Percentiles rank a stretch among this genome's conserved stretches.
Conservation (phyloP, 495 filamentous ascomycete species). For the Rhypophila decipiens region DNA sequence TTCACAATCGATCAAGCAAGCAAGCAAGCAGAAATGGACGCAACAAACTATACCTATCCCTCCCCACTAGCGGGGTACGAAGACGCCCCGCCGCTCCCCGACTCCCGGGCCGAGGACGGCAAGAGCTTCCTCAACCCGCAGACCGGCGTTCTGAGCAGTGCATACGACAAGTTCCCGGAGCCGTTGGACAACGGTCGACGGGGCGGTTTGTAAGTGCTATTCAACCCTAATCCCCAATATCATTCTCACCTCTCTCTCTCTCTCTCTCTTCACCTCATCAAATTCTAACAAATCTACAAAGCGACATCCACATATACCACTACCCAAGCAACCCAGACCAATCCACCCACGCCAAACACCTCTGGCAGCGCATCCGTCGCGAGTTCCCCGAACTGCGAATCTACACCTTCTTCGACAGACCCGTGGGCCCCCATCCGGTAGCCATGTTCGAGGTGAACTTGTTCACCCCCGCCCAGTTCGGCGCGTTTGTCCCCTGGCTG, state of each 20-base stretch:
- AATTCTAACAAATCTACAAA: constrained; percentile 10
- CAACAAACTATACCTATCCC: constrained; percentile 43
- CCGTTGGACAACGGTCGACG: constrained; percentile 55
- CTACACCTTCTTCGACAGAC: constrained; percentile 69
- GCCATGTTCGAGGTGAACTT: constrained; percentile 93
- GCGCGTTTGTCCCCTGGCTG: constrained; percentile 81
- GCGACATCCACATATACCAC: constrained; percentile 80
- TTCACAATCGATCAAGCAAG: no score
- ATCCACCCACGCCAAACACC: constrained; percentile 55
- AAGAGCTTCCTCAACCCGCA: constrained; percentile 59
- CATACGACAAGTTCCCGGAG: constrained; percentile 58
- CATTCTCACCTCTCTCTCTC: neutral
- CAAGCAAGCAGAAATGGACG: constrained; percentile 11
- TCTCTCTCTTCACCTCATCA: neutral
- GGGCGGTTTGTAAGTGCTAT: constrained; percentile 49
- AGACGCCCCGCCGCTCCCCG: constrained; percentile 51
- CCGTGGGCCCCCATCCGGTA: constrained; percentile 74
- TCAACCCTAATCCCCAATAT: neutral
- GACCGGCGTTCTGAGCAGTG: constrained; percentile 49
- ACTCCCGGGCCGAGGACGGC: constrained; percentile 58
- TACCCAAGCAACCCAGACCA: constrained; percentile 60
- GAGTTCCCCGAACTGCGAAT: constrained; percentile 88
- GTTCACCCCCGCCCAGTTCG: constrained; percentile 79
- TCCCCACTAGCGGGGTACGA: constrained; percentile 66
- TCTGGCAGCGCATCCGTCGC: constrained; percentile 71